Evolutionary conservation across 768 basidiomycete species (phyloP).

Genomic region (Fomitopsis pulvina): DNA sequence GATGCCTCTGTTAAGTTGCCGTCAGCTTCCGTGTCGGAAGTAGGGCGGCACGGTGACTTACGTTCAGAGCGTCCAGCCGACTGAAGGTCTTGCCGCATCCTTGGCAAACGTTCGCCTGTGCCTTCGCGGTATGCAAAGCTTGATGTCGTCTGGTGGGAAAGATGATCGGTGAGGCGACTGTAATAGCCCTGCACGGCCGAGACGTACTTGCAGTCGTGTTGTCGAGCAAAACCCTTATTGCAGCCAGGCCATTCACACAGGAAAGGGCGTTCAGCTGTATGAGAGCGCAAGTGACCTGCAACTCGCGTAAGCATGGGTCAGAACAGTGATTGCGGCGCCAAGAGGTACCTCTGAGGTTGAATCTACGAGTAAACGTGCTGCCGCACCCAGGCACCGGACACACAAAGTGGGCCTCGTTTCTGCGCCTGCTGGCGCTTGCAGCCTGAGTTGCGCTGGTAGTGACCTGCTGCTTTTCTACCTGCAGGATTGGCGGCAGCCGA

Average conservation of each 20-base stretch:
- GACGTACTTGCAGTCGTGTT: slow-evolving; percentile 94
- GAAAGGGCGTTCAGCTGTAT: slow-evolving; percentile 93
- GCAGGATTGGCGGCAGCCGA: slow-evolving; percentile 77
- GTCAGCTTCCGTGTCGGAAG: slow-evolving; percentile 21
- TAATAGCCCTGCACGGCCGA: background rate
- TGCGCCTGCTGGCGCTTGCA: slow-evolving; percentile 81
- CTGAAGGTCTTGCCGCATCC: slow-evolving; percentile 96
- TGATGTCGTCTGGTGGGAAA: slow-evolving; percentile 59
- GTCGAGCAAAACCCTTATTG: slow-evolving; percentile 90
- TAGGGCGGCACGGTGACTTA: slow-evolving; percentile 39
- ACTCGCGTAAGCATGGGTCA: slow-evolving; percentile 1
- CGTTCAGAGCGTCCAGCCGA: slow-evolving; percentile 88
- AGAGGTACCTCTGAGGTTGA: slow-evolving; percentile 70
- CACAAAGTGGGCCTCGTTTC: slow-evolving; percentile 88
- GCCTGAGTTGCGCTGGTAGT: slow-evolving; percentile 92
- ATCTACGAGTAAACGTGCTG: slow-evolving; percentile 63
- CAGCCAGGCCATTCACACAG: slow-evolving; percentile 92
- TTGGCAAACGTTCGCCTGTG: slow-evolving; percentile 79
- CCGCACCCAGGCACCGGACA: slow-evolving; percentile 33
- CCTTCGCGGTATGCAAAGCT: slow-evolving; percentile 79
- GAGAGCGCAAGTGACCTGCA: slow-evolving; percentile 85
- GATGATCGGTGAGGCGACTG: slow-evolving; percentile 6
- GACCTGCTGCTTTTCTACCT: slow-evolving; percentile 92
- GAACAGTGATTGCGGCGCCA: slow-evolving; percentile 1
- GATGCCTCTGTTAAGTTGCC: slow-evolving; percentile 51